Evolutionary conservation across 345 rosid species (phyloP).

Genomic region (Aegle marmelos): DNA sequence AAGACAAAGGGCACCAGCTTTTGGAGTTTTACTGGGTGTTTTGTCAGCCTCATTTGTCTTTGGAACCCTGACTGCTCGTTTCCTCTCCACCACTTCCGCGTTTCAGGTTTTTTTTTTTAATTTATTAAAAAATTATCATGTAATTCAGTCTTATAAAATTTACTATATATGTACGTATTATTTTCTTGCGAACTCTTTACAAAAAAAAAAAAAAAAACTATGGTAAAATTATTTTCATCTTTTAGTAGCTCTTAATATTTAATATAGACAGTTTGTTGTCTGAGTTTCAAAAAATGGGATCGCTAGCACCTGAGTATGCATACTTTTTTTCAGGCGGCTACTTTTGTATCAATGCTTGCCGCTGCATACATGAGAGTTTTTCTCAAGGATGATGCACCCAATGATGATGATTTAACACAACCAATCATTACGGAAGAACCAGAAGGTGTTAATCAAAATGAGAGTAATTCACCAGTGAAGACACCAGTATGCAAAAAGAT

Average conservation of each 20-base stretch:
- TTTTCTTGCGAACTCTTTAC: too few relatives aligned
- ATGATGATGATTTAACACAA: conserved; percentile 25
- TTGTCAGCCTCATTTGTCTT: conserved; percentile 44
- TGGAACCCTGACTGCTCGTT: conserved; percentile 71
- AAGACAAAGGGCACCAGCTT: conserved; percentile 56
- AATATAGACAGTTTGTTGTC: too few relatives aligned
- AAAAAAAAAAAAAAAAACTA: too few relatives aligned
- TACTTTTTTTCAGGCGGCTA: conserved; percentile 47
- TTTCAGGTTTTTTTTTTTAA: conserved; percentile 51
- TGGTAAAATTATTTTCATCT: too few relatives aligned
- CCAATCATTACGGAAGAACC: conserved; percentile 46
- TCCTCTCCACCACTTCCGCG: conserved; percentile 46
- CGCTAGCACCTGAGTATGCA: too few relatives aligned
- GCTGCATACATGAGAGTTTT: conserved; percentile 79
- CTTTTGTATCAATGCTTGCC: conserved; percentile 49
- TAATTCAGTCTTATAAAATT: too few relatives aligned
- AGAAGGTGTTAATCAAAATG: conserved; percentile 16
- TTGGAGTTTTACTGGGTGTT: conserved; percentile 66
- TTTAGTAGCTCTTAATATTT: too few relatives aligned
- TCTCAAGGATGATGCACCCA: conserved; percentile 46
- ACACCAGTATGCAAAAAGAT: conserved; percentile 38
- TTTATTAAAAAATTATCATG: too few relatives aligned
- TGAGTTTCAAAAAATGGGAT: too few relatives aligned
- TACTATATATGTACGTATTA: too few relatives aligned
- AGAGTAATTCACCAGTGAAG: conserved; percentile 13